phyloP scores from a whole-genome alignment of 768 basidiomycete species.

The Daedaleopsis nitida region DNA sequence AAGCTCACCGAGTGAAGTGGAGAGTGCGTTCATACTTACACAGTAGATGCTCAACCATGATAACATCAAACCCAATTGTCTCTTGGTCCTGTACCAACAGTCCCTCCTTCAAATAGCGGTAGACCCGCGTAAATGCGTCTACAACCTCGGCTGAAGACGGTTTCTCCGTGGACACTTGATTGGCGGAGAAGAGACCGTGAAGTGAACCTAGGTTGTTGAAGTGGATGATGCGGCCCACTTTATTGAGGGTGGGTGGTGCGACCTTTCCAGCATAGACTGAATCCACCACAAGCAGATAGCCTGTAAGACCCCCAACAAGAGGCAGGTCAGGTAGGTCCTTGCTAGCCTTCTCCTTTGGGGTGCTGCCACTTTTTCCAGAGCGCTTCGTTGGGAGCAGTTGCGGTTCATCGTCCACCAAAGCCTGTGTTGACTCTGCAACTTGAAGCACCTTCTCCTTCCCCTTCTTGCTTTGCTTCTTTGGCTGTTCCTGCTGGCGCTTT shows the following conservation, averaged over 20 bases:
- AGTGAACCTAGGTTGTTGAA: neutral
- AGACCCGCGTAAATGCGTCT: neutral
- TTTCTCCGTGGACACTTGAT: neutral
- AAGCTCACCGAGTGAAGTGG: neutral
- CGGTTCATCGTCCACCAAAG: too few species aligned
- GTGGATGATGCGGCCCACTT: neutral
- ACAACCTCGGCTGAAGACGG: neutral
- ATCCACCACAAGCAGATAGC: neutral
- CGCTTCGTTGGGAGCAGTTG: too few species aligned
- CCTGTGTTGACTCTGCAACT: too few species aligned
- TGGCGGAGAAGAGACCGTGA: neutral
- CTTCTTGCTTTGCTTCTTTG: too few species aligned
- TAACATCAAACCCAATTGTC: neutral
- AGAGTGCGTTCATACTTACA: neutral
- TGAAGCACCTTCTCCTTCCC: too few species aligned
- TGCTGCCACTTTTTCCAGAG: too few species aligned
- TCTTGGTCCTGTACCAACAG: neutral
- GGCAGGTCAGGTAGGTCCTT: neutral
- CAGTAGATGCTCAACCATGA: neutral
- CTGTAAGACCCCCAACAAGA: neutral
- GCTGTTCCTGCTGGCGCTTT: too few species aligned
- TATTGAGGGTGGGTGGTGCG: neutral
- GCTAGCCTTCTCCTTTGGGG: too few species aligned
- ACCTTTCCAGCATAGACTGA: neutral
- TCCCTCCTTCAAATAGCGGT: neutral